phyloP scores from a whole-genome alignment of 768 basidiomycete species.

The Mycena sanguinolenta region DNA sequence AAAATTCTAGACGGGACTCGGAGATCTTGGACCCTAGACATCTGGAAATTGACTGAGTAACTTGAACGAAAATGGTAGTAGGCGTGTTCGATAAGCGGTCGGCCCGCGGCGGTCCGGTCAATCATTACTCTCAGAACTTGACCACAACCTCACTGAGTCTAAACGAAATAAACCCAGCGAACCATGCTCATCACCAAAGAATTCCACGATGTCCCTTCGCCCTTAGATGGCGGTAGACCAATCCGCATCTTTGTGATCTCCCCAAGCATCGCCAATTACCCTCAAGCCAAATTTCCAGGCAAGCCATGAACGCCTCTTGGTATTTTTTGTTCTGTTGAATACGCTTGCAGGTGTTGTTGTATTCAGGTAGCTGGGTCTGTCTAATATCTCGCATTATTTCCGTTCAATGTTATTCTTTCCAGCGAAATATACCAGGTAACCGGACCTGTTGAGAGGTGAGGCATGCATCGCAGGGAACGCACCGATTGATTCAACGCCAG shows the following conservation, averaged over 20 bases:
- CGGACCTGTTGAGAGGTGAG: constrained; percentile 89
- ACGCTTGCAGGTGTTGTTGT: constrained; percentile 76
- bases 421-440: constrained; percentile 98
- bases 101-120: too few relatives aligned
- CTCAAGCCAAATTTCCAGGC: constrained; percentile 93
- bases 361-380: constrained; percentile 69
- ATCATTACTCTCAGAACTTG: neutral
- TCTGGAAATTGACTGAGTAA: too few relatives aligned
- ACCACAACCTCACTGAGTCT: too few relatives aligned
- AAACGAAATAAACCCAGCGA: too few relatives aligned
- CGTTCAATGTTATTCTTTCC: neutral
- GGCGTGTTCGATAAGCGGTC: too few relatives aligned
- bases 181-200: constrained; percentile 89
- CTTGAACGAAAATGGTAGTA: too few relatives aligned
- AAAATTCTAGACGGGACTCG: too few relatives aligned
- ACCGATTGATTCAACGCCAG: constrained; percentile 2
- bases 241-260: constrained; percentile 89
- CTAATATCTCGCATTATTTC: neutral
- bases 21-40: too few relatives aligned
- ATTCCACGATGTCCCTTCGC: constrained; percentile 81
- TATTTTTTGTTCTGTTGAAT: constrained; percentile 8
- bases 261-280: constrained; percentile 84
- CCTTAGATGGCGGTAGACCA: constrained; percentile 71
- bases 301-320: constrained; percentile 26
- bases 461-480: neutral